Percentiles rank a stretch among this genome's conserved stretches.
Conservation (phyloP, 2,329 filamentous ascomycete species). For the Epichloe aotearoae region DNA sequence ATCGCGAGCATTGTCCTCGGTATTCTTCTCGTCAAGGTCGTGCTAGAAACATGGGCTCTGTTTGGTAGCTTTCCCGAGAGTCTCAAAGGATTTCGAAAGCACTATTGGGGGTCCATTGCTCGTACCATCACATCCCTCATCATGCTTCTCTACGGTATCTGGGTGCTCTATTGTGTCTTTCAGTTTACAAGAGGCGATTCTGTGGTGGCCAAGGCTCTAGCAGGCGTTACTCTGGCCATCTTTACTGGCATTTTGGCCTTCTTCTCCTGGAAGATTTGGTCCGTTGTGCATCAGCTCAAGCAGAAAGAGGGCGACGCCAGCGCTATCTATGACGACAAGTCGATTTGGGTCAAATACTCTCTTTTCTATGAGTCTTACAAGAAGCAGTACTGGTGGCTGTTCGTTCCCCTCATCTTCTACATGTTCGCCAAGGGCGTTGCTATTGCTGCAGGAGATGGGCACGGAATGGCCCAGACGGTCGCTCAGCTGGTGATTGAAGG, state of each 20-base stretch:
- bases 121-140: conserved; percentile 85
- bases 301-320: conserved; percentile 58
- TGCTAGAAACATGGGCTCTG: conserved; percentile 84
- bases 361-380: conserved; percentile 96
- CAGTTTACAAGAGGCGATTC: conserved; percentile 91
- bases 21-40: conserved; percentile 79
- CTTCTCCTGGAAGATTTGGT: conserved; percentile 76
- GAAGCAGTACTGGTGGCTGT: conserved; percentile 93
- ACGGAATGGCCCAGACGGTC: conserved; percentile 69
- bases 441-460: conserved; percentile 72
- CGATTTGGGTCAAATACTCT: conserved; percentile 88
- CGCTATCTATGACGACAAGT: conserved; percentile 75
- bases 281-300: conserved; percentile 61
- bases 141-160: conserved; percentile 81
- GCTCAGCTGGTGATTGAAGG: conserved; percentile 72
- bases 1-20: conserved; percentile 73
- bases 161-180: conserved; percentile 92
- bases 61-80: conserved; percentile 73
- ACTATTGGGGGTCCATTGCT: conserved; percentile 89
- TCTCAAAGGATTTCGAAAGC: conserved; percentile 75
- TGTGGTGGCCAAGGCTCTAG: conserved; percentile 78
- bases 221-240: conserved; percentile 62
- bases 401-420: conserved; percentile 79
- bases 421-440: conserved; percentile 80
- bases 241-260: conserved; percentile 74